Base-by-base conservation (phyloP, 768 basidiomycete species). In the Pleurotus eryngii region DNA sequence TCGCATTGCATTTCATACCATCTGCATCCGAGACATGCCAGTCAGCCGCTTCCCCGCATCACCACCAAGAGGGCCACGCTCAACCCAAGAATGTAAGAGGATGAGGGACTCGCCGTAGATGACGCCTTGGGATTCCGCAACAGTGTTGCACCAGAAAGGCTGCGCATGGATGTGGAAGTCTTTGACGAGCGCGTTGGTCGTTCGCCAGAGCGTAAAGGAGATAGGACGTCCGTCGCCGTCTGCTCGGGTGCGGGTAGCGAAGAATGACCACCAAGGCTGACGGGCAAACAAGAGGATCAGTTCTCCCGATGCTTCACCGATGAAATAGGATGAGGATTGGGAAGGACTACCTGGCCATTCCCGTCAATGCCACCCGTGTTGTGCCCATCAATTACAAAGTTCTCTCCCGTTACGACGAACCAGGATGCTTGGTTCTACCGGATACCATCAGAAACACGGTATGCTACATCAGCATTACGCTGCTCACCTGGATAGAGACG, bases 221-320 rank as follows among this genome's bases (percentile, higher is more conserved):
- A 86, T 80, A 4, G 84, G 83, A 1, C 82, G 76, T 2, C 82
- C 83, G 59, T 85, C 82, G 4, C 81, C 84, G 63, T 85, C 83
- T 42, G 62, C 69, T 37, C 76, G 72, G 15, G 79, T 70, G 17
- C 70, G 68, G 30, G 74, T 78, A 24, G 76, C 74, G 64, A 77
- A 84, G 64, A 74, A 81, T 0, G 79, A 69, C 81, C 83, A 84
- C 82, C 82, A 84, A 4, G 75, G 67, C 79, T 82, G 35, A 46
- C 0, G 49, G 18, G 14, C 11, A 40, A 17, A 40, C 24, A 26
- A 17, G 37, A 20, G 9, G 8, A 11, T 12, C 24, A 42, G n/a
- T 14, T 15, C 4, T 3, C 4, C 9, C 3, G 5, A 26, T 35
- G 30, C 9, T 9, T 35, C 30, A 9, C 8, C 30, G 30, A 35